phyloP scores from a whole-genome alignment of 192 early-diverging fungal species.

The Entomortierella parvispora region DNA sequence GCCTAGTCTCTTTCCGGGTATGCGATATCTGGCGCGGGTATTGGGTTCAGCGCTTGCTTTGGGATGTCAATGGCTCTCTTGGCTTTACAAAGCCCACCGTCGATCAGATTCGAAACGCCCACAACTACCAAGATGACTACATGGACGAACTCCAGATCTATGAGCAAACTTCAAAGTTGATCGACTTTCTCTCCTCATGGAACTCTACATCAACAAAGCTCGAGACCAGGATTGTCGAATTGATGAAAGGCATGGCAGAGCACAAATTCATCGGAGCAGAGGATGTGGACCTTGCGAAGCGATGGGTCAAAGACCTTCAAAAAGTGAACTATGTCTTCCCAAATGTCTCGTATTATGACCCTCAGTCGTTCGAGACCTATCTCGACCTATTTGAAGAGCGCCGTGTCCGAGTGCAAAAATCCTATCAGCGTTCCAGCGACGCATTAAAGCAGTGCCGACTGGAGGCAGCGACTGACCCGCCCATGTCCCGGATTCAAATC shows the following conservation, averaged over 20 bases:
- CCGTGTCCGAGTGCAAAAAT: background rate
- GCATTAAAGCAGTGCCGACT: background rate
- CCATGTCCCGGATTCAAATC: conserved; percentile 9
- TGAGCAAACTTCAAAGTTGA: background rate
- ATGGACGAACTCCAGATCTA: conserved; percentile 8
- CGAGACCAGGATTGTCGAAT: conserved; percentile 1
- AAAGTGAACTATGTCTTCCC: background rate
- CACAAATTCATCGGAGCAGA: background rate
- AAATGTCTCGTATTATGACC: background rate
- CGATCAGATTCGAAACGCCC: conserved; percentile 3
- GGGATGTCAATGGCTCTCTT: background rate
- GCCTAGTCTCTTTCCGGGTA: background rate
- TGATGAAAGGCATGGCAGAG: conserved; percentile 1
- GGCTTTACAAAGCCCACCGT: background rate
- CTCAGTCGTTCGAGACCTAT: background rate
- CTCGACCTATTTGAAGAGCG: background rate
- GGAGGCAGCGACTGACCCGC: background rate
- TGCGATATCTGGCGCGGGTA: background rate
- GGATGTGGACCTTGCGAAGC: background rate
- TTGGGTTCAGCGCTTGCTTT: background rate
- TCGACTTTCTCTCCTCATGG: conserved; percentile 4
- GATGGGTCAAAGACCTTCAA: background rate
- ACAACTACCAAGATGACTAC: conserved; percentile 3
- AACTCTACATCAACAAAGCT: background rate
- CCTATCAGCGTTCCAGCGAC: background rate